Percentiles rank a stretch among this genome's conserved stretches.
phyloP scores from a whole-genome alignment of 192 early-diverging fungal species.

The Entomortierella lignicola region DNA sequence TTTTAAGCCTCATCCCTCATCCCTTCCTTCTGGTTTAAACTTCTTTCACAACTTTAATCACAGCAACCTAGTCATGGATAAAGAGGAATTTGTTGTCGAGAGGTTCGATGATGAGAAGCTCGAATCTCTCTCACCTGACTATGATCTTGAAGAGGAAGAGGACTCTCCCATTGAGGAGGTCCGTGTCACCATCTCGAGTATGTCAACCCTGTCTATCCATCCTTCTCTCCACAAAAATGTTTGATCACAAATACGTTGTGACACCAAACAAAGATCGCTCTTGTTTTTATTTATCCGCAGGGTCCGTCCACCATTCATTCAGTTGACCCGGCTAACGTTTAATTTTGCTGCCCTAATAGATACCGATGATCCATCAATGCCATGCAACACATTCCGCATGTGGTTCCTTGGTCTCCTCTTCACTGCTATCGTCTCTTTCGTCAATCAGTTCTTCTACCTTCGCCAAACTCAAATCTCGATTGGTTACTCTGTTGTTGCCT shows the following conservation, averaged over 20 bases:
- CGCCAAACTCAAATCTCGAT: conserved; percentile 58
- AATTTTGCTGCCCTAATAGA: conserved; percentile 15
- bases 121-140: conserved; percentile 30
- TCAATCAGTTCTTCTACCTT: conserved; percentile 67
- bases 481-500: conserved; percentile 59
- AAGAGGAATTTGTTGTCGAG: conserved; percentile 39
- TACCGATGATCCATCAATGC: conserved; percentile 60
- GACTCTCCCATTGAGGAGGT: conserved; percentile 62
- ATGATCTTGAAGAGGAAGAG: conserved; percentile 46
- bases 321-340: background rate
- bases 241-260: no score
- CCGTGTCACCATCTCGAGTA: conserved; percentile 59
- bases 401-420: conserved; percentile 61
- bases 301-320: no score
- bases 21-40: background rate
- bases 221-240: no score
- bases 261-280: background rate
- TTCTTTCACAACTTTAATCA: no score
- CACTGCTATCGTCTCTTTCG: conserved; percentile 51
- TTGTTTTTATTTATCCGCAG: no score
- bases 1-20: background rate
- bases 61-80: no score
- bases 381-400: conserved; percentile 67
- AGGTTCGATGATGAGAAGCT: conserved; percentile 36
- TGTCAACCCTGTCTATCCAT: conserved; percentile 5